Evolutionary conservation across 768 basidiomycete species (phyloP).

Genomic region (Bullera alba): DNA sequence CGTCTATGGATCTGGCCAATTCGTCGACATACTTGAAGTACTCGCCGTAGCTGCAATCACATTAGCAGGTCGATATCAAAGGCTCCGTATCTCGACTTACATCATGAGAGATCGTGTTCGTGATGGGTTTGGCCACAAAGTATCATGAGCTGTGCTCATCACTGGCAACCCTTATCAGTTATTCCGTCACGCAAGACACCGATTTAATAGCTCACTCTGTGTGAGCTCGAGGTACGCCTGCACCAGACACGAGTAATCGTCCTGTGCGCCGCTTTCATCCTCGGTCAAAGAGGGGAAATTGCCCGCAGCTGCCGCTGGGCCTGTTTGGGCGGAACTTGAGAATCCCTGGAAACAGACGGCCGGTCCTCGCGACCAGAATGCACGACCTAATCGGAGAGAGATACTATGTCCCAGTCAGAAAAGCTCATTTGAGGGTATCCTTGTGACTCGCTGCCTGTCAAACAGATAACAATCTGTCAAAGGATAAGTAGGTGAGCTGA

Average conservation of each 20-base stretch:
- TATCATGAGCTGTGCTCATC: constrained; percentile 41
- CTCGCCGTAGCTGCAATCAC: constrained; percentile 29
- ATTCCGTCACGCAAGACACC: no score
- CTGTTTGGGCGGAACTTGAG: constrained; percentile 35
- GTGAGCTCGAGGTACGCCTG: constrained; percentile 42
- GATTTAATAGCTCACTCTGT: constrained; percentile 10
- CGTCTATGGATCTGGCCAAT: constrained; percentile 30
- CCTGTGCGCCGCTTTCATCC: constrained; percentile 16
- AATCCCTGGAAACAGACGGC: constrained; percentile 43
- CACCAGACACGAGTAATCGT: constrained; percentile 29
- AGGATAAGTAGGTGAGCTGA: constrained; percentile 1
- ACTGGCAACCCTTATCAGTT: constrained; percentile 1
- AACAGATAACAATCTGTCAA: constrained; percentile 45
- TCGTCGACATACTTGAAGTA: constrained; percentile 44
- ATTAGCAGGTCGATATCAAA: no score
- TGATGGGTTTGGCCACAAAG: constrained; percentile 37
- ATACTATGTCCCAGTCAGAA: constrained; percentile 12
- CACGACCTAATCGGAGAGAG: constrained; percentile 38
- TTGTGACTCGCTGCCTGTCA: constrained; percentile 34
- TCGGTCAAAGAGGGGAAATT: constrained; percentile 40
- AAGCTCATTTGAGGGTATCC: neutral
- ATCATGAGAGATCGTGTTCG: constrained; percentile 30
- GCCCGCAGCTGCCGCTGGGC: constrained; percentile 31
- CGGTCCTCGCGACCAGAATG: constrained; percentile 43
- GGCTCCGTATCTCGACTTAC: no score